phyloP scores from a whole-genome alignment of 164 flowering plant genomes.

The Akebia trifoliata region DNA sequence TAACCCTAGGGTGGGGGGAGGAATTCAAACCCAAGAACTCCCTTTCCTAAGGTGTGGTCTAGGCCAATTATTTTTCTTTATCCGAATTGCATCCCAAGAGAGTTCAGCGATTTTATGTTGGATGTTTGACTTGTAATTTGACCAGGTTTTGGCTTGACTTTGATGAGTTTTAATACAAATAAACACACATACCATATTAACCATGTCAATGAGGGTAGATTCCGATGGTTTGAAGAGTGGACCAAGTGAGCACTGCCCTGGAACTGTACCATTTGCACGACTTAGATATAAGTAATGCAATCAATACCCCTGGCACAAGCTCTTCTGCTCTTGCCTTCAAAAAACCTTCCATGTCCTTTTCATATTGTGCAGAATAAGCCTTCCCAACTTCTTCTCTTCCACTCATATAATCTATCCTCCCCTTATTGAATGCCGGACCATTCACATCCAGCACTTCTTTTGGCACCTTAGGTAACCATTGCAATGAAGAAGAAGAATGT shows the following conservation, averaged over 20 bases:
- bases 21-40: no score
- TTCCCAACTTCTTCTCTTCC: slow-evolving; percentile 10
- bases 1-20: no score
- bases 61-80: no score
- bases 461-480: slow-evolving; percentile 29
- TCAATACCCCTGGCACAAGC: slow-evolving; percentile 19
- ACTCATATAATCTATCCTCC: slow-evolving; percentile 13
- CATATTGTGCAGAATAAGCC: slow-evolving; percentile 21
- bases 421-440: slow-evolving; percentile 18
- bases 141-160: no score
- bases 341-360: slow-evolving; percentile 15
- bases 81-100: no score
- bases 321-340: slow-evolving; percentile 18
- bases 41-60: no score
- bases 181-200: not conserved
- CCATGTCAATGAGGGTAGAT: slow-evolving; percentile 20
- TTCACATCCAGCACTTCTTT: slow-evolving; percentile 9
- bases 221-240: slow-evolving; percentile 4
- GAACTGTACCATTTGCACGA: no score
- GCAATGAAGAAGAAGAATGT: slow-evolving; percentile 24
- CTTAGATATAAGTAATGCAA: slow-evolving; percentile 17
- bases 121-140: no score
- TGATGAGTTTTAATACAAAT: no score
- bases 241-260: not conserved
- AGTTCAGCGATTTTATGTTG: no score